A percentile compares a stretch with the other conserved stretches of the same genome.
Conservation (phyloP, 768 basidiomycete species). For the Termitomyces titanicus region DNA sequence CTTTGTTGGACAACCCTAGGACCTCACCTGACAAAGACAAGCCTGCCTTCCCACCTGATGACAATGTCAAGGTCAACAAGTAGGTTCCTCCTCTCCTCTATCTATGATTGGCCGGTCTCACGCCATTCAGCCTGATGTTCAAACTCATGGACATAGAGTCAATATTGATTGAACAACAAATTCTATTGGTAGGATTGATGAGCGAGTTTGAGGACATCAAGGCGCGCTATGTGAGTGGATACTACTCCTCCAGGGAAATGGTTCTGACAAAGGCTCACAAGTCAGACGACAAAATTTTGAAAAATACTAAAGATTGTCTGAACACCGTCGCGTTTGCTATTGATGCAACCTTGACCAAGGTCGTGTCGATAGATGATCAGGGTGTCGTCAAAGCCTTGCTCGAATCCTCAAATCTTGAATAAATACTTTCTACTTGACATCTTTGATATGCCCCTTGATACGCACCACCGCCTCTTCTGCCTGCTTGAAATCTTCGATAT, state of each 20-base stretch:
- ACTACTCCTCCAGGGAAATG: neutral
- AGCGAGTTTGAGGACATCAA: constrained; percentile 2
- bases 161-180: constrained; percentile 5
- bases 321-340: constrained; percentile 1
- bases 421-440: no score
- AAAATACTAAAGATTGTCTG: neutral
- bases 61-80: neutral
- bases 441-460: no score
- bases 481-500: no score
- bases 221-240: constrained; percentile 2
- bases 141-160: constrained; percentile 3
- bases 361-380: neutral
- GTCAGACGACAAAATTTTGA: neutral
- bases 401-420: no score
- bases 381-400: neutral
- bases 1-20: no score
- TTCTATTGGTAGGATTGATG: neutral
- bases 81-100: neutral
- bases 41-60: constrained; percentile 3
- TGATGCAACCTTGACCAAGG: constrained; percentile 2
- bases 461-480: no score
- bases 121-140: neutral
- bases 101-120: neutral
- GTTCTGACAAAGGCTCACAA: neutral
- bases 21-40: no score